Conservation (phyloP, 768 basidiomycete genomes). For the Daedaleopsis sinensis region DNA sequence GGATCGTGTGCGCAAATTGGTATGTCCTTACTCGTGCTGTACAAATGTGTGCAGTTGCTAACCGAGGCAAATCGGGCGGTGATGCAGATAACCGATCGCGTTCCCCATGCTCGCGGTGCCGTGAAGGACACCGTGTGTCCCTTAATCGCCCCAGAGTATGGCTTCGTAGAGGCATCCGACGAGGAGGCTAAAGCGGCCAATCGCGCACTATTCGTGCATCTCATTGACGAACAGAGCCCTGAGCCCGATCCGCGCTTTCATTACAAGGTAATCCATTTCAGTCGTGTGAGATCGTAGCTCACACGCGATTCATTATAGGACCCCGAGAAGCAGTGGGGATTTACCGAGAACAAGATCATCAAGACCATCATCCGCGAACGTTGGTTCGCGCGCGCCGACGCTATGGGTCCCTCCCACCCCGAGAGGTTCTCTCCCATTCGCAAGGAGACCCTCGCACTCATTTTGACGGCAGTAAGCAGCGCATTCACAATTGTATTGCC, state of each 20-base stretch:
- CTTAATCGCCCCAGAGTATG: not conserved
- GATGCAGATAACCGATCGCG: slow-evolving; percentile 1
- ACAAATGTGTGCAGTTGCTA: not conserved
- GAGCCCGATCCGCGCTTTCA: not conserved
- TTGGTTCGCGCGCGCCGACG: not conserved
- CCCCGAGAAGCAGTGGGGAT: not conserved
- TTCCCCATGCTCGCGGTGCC: not conserved
- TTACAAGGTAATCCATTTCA: not conserved
- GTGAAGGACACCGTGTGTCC: not conserved
- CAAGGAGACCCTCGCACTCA: slow-evolving; percentile 3
- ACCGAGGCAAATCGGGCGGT: no score
- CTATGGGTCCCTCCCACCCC: not conserved
- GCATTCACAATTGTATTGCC: no score
- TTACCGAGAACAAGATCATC: not conserved
- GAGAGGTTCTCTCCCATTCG: slow-evolving; percentile 5
- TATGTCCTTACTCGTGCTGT: not conserved
- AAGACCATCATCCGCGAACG: not conserved
- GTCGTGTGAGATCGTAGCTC: not conserved
- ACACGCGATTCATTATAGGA: not conserved
- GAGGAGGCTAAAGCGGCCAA: not conserved
- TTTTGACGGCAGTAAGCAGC: not conserved
- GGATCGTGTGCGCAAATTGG: not conserved
- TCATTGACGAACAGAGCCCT: not conserved
- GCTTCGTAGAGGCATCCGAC: not conserved
- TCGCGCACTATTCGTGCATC: not conserved